A percentile compares a stretch with the other conserved stretches of the same genome.
Evolutionary conservation across 164 flowering plant species (phyloP).

Genomic region (Liquidambar formosana): DNA sequence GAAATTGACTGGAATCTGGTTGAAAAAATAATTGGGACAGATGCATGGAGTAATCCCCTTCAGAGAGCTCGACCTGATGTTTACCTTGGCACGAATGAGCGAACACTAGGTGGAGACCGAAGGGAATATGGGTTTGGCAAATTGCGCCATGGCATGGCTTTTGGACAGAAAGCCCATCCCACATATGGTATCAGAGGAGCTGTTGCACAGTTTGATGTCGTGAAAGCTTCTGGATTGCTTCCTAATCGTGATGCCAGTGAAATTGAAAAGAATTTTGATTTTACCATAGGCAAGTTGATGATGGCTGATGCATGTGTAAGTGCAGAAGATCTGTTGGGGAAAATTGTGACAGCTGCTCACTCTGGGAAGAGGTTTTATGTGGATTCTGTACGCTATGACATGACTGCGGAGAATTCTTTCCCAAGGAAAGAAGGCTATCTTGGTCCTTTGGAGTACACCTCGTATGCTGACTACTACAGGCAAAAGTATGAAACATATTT

Average conservation of each 20-base stretch:
- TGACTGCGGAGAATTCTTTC: constrained; percentile 92
- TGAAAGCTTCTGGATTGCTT: constrained; percentile 86
- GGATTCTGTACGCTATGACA: constrained; percentile 82
- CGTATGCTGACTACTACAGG: constrained; percentile 93
- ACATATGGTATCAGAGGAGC: constrained; percentile 99
- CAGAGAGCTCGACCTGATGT: constrained; percentile 98
- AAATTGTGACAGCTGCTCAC: constrained; percentile 97
- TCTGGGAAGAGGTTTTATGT: constrained; percentile 99
- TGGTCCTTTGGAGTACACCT: constrained; percentile 95
- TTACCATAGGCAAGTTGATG: constrained; percentile 46
- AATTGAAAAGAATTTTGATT: constrained; percentile 28
- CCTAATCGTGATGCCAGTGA: constrained; percentile 48
- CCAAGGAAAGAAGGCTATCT: constrained; percentile 99
- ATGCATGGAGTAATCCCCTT: constrained; percentile 93
- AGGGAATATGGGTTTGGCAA: constrained; percentile 99
- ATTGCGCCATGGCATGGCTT: constrained; percentile 85
- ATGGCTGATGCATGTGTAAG: constrained; percentile 71
- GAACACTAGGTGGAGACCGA: constrained; percentile 92
- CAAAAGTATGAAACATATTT: constrained; percentile 65
- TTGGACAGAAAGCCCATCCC: constrained; percentile 89
- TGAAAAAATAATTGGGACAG: constrained; percentile 46
- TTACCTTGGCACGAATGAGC: constrained; percentile 94
- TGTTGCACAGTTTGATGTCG: constrained; percentile 92
- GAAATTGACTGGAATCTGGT: constrained; percentile 82
- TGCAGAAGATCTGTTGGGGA: constrained; percentile 72